Base-by-base conservation (phyloP, 2,329 filamentous ascomycete species). In the Calonectria naviculata region DNA sequence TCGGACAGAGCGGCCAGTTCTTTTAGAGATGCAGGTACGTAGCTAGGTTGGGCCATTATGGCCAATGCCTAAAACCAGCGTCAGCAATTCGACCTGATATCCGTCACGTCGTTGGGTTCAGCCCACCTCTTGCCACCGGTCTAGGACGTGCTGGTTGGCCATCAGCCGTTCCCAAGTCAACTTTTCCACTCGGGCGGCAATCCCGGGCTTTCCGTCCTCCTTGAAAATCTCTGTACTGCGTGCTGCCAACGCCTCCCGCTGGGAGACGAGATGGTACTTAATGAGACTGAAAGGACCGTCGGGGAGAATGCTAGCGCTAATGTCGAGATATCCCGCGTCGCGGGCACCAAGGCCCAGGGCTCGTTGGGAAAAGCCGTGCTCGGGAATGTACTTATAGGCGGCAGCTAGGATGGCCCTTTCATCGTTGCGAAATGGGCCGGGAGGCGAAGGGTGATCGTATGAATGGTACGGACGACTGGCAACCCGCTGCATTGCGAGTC, bases 1-100 rank as follows among this genome's bases (percentile, higher is more conserved):
- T 98, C 96, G n/a, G 93, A 90, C 5, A 99, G 90, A 61, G 89
- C 87, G 47, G 93, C 92, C 5, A 99, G 89, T 84, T 98, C 97
- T 52, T 88, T 88, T 4, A 98, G 81, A 0, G 95, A 95, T 10
- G 90, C 85, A 0, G 94, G 90, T 38, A 97, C 89, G 81, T 96
- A 93, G 71, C 89, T 90, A 0, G 95, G 94, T 69, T 97, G 92
- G 5, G 95, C 95, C 94, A 98, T 98, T 72, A 97, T 87, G 5
- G 94, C 95, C 3, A 98, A 88, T 52, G 96, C 97, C 93, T 97
- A 44, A n/a, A 52, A 19, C 29, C 5, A 13, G 54, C 21, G 52
- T 78, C 49, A 78, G 73, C 52, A 72, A 56, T 47, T 34, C 54
- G 31, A 62, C 44, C 19, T 60, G 12, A 62, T 42, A 49, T 67